Evolutionary conservation across 768 basidiomycete genomes (phyloP).

Genomic region (Boletus vermiculosoides): DNA sequence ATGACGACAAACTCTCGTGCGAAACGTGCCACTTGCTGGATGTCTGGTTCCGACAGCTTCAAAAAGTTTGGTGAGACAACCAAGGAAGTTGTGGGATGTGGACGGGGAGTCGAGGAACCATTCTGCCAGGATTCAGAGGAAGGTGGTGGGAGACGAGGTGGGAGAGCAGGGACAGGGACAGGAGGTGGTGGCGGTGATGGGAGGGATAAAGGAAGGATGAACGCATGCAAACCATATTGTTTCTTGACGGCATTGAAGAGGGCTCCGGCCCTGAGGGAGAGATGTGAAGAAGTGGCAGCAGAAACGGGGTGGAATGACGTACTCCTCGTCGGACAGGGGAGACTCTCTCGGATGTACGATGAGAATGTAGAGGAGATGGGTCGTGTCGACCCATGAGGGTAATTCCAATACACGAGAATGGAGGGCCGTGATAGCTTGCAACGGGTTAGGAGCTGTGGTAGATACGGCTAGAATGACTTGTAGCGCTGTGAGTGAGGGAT

Average conservation of each 20-base stretch:
- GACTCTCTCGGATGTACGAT: conserved; percentile 75
- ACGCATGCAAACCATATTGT: conserved; percentile 77
- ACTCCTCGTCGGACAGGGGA: conserved; percentile 77
- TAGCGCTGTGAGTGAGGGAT: conserved; percentile 10
- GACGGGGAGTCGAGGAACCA: conserved; percentile 6
- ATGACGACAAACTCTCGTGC: conserved; percentile 85
- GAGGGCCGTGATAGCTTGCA: conserved; percentile 76
- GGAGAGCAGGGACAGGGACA: conserved; percentile 60
- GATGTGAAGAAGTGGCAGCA: conserved; percentile 8
- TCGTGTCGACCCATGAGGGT: conserved; percentile 79
- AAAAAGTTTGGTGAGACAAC: conserved; percentile 35
- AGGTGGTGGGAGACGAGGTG: conserved; percentile 66
- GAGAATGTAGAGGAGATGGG: conserved; percentile 67
- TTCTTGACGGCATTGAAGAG: conserved; percentile 87
- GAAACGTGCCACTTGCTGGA: conserved; percentile 71
- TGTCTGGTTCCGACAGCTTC: conserved; percentile 66
- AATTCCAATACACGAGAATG: conserved; percentile 65
- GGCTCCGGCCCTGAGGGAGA: conserved; percentile 57
- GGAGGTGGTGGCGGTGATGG: conserved; percentile 64
- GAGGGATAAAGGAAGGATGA: conserved; percentile 61
- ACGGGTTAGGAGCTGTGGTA: conserved; percentile 75
- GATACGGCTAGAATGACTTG: conserved; percentile 81
- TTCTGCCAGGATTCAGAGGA: conserved; percentile 25
- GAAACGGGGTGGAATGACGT: conserved; percentile 32
- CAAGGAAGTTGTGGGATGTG: not conserved